Conservation (phyloP, 75 land plant species). For the Sequoiadendron giganteum region DNA sequence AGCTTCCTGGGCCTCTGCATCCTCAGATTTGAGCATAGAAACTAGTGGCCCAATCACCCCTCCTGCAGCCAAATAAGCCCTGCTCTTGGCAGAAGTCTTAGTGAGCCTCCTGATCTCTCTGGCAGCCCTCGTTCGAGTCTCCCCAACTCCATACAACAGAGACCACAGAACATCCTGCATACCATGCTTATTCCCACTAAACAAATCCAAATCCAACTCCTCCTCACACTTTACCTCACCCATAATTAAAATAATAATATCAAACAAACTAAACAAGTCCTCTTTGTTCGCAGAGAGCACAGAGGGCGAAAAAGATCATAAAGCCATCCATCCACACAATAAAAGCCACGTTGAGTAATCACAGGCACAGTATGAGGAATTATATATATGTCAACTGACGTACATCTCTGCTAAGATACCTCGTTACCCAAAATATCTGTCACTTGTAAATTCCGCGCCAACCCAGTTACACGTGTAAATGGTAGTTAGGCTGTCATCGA, state of each 20-base stretch:
- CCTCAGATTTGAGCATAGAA: conserved; percentile 41
- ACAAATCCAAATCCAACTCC: conserved; percentile 7
- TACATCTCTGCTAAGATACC: background rate
- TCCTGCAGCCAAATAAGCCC: conserved; percentile 49
- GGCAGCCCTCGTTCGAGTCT: conserved; percentile 42
- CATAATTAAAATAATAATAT: background rate
- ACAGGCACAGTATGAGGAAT: background rate
- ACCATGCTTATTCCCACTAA: conserved; percentile 15
- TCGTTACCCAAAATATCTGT: background rate
- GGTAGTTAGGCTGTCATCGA: background rate
- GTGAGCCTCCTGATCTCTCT: conserved; percentile 52
- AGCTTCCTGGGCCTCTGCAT: conserved; percentile 40
- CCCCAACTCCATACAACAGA: conserved; percentile 30
- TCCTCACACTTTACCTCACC: background rate
- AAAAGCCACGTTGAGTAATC: background rate
- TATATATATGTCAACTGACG: background rate
- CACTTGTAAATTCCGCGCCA: background rate
- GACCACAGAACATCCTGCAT: conserved; percentile 31
- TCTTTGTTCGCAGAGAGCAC: background rate
- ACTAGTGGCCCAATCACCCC: conserved; percentile 55
- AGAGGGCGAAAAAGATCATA: background rate
- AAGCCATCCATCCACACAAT: background rate
- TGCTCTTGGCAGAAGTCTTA: conserved; percentile 36
- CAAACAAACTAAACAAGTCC: background rate
- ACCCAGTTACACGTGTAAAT: background rate